phyloP scores from a whole-genome alignment of 129 eudicot genomes.

The Apium graveolens region DNA sequence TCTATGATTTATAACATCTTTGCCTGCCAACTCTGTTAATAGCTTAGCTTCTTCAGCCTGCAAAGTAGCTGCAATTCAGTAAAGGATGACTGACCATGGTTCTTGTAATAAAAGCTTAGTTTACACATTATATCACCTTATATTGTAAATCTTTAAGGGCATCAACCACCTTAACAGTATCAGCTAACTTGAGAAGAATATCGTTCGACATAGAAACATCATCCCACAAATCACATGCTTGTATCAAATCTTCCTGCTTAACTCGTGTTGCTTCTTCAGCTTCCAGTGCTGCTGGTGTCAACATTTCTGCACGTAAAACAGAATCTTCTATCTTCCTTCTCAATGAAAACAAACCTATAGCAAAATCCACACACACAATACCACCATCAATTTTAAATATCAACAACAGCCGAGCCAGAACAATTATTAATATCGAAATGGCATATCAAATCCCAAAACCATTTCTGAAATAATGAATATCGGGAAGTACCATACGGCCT shows the following conservation, averaged over 20 bases:
- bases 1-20: conserved; percentile 56
- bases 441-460: too few relatives aligned
- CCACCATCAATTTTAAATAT: neutral
- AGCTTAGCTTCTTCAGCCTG: conserved; percentile 94
- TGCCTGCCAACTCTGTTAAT: conserved; percentile 70
- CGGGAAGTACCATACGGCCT: neutral
- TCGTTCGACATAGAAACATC: conserved; percentile 66
- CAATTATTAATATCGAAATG: too few relatives aligned
- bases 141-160: conserved; percentile 54
- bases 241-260: conserved; percentile 55
- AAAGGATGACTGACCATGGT: neutral
- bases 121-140: conserved; percentile 34
- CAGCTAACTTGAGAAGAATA: conserved; percentile 57
- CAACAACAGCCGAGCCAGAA: too few relatives aligned
- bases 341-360: conserved; percentile 69
- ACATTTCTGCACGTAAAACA: conserved; percentile 64
- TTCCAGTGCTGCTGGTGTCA: conserved; percentile 59
- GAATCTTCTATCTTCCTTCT: conserved; percentile 85
- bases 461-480: neutral
- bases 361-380: conserved; percentile 1
- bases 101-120: neutral
- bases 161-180: conserved; percentile 75
- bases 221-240: conserved; percentile 78
- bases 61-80: conserved; percentile 5
- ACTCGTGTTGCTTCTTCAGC: conserved; percentile 52